Evolutionary conservation across 2,329 filamentous ascomycete species (phyloP), one percentile per base, ranked within the genome.

Genomic region (Sporothrix pseudoabietina): DNA sequence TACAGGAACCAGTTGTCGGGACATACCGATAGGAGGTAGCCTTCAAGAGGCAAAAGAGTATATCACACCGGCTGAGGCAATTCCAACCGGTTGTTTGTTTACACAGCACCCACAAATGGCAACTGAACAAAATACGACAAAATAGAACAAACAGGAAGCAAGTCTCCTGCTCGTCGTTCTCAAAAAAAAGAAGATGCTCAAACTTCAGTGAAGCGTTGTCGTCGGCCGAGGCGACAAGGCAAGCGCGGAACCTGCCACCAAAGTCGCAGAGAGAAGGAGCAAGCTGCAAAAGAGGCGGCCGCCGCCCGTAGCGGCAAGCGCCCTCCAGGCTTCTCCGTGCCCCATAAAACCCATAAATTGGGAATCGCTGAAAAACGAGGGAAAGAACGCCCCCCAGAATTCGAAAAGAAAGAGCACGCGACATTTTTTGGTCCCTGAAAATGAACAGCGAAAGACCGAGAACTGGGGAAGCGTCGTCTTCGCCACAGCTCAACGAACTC

Each of bases 381-480:
- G 5, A 41, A 16, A 2, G 16, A 65, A 41, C 2, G 5, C 14
- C 66, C 26, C 26, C 30, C 44, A 7, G 47, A 39, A 55, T 39
- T n/a, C 9, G 1, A 19, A 55, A n/a, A 41, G 44, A 35, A 32
- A n/a, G 44, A 32, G 65, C 65, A 68, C 65, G 65, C 65, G 65
- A 68, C 65, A 52, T 44, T 30, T 68, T 52, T 52, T 30, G 22
- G 65, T 49, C 65, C 63, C 65, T 68, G 65, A 52, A 66, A 66
- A 68, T 14, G 16, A 66, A 66, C 22, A 66, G 41, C 61, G 41
- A 66, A 30, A 47, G 39, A 30, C 59, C 19, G 59, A 63, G 57
- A 61, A 41, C 8, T 14, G 9, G 22, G n/a, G 63, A 68, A 26
- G 14, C n/a, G 61, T 26, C 7, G 14, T 8, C n/a, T 44, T 66